phyloP scores from a whole-genome alignment of 2,329 filamentous ascomycete species.

The Furcasterigmium sp. region DNA sequence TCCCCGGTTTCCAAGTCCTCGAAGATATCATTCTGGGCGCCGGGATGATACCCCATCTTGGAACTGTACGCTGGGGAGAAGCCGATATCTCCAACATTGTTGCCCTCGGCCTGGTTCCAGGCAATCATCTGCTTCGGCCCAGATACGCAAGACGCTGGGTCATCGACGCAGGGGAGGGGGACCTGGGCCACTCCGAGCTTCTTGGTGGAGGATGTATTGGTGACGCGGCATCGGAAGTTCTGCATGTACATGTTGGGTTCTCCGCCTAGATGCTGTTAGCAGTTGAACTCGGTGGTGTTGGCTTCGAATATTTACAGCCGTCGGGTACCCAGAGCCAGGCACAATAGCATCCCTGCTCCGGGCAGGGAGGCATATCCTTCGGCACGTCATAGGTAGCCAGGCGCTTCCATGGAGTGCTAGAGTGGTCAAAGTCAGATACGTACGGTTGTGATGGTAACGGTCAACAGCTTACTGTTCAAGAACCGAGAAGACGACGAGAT shows the following conservation, averaged over 20 bases:
- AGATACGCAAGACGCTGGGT: slow-evolving; percentile 33
- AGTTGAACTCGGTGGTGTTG: not conserved
- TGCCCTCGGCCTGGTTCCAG: slow-evolving; percentile 33
- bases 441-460: no score
- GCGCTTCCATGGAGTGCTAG: slow-evolving; percentile 22
- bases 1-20: not conserved
- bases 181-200: slow-evolving; percentile 32
- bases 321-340: slow-evolving; percentile 25
- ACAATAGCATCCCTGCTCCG: slow-evolving; percentile 21
- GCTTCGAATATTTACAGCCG: slow-evolving; percentile 13
- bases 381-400: slow-evolving; percentile 22
- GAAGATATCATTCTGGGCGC: slow-evolving; percentile 25
- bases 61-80: slow-evolving; percentile 24
- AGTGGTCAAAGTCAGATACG: not conserved
- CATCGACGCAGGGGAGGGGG: slow-evolving; percentile 35
- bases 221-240: slow-evolving; percentile 42
- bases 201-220: slow-evolving; percentile 31
- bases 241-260: slow-evolving; percentile 36
- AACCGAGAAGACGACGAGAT: slow-evolving; percentile 45
- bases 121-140: slow-evolving; percentile 47
- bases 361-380: slow-evolving; percentile 18
- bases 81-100: slow-evolving; percentile 23
- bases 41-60: slow-evolving; percentile 25
- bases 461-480: slow-evolving; percentile 28
- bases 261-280: slow-evolving; percentile 7